Evolutionary conservation across 2,329 filamentous ascomycete species (phyloP).

Genomic region (Colletotrichum viniferum): DNA sequence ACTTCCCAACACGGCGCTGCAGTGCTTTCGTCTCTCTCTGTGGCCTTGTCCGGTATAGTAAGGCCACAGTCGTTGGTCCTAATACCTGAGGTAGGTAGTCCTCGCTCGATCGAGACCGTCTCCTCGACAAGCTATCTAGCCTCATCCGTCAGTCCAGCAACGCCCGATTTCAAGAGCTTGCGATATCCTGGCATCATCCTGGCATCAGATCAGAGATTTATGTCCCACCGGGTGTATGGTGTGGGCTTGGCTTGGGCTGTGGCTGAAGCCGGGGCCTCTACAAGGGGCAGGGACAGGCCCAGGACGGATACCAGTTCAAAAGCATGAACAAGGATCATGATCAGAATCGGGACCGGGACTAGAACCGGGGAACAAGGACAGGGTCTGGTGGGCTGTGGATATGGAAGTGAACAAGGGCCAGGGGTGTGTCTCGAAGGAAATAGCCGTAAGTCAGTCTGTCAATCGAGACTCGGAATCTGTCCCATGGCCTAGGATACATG

Average conservation of each 20-base stretch:
- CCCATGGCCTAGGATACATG: background rate
- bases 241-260: slow-evolving; percentile 15
- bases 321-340: background rate
- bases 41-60: background rate
- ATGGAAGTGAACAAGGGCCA: background rate
- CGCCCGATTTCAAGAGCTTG: slow-evolving; percentile 14
- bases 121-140: background rate
- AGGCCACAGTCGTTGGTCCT: background rate
- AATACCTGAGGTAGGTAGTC: background rate
- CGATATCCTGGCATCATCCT: slow-evolving; percentile 19
- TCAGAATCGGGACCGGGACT: background rate
- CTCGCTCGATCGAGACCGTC: background rate
- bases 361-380: background rate
- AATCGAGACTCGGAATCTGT: slow-evolving; percentile 1
- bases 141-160: slow-evolving; percentile 13
- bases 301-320: background rate
- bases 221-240: slow-evolving; percentile 7
- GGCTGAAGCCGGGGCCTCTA: slow-evolving; percentile 7
- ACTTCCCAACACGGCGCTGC: background rate
- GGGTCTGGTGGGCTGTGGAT: background rate
- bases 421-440: slow-evolving; percentile 7
- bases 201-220: slow-evolving; percentile 20
- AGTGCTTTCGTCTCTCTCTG: background rate
- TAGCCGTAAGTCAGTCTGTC: background rate
- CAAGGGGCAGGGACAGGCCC: background rate